These are phyloP conservation scores for Silene noctiflora DNA, from an alignment of 179 eudicot species.

Conservation along the genomic window DNA sequence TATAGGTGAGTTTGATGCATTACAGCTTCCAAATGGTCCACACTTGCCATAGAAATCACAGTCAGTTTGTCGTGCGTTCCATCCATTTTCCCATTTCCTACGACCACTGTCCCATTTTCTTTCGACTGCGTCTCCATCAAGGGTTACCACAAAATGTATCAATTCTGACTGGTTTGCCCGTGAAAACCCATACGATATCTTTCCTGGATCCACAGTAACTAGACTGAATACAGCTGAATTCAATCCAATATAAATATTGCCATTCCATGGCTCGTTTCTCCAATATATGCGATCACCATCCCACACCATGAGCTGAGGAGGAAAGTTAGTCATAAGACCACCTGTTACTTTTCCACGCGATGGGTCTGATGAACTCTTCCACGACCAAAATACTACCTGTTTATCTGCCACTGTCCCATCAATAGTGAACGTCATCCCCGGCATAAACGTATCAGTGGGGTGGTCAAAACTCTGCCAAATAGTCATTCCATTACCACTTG, in stretches of 20 bases:
- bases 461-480: constrained; percentile 32
- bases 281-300: constrained; percentile 29
- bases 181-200: neutral
- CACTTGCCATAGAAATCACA: constrained; percentile 46
- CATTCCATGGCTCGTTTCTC: constrained; percentile 31
- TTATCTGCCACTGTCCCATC: neutral
- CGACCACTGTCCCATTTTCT: constrained; percentile 20
- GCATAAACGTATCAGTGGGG: constrained; percentile 18
- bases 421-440: constrained; percentile 4
- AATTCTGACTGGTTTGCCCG: neutral
- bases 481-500: neutral
- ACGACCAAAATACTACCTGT: neutral
- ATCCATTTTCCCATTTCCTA: constrained; percentile 23
- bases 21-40: constrained; percentile 47
- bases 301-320: constrained; percentile 23
- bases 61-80: constrained; percentile 21
- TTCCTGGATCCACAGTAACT: constrained; percentile 11
- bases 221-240: constrained; percentile 14
- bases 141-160: constrained; percentile 1
- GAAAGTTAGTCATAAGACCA: neutral
- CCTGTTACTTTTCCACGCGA: constrained; percentile 1
- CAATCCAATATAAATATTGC: constrained; percentile 26
- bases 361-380: constrained; percentile 3
- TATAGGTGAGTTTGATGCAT: constrained; percentile 22
- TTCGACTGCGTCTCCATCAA: constrained; percentile 13